These are phyloP conservation scores for Kodamaea neixiangensis DNA, from an alignment of 805 yeast species.

Conservation along the genomic window DNA sequence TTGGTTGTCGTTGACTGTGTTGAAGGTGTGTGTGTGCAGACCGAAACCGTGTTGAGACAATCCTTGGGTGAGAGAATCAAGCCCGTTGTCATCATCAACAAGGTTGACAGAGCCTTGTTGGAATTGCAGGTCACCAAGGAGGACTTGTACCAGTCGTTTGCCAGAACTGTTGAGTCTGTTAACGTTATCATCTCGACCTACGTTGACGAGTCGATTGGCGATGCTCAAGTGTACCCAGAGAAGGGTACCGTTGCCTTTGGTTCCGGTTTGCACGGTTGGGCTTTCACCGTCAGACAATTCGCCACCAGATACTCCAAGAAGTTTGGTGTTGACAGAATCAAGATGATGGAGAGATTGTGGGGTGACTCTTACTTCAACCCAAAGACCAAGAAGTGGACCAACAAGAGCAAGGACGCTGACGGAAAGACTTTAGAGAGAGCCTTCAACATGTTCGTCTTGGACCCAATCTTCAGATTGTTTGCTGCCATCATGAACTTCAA, in stretches of 20 bases:
- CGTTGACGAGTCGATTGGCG: slow-evolving; percentile 88
- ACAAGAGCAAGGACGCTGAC: slow-evolving; percentile 91
- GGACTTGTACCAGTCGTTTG: slow-evolving; percentile 96
- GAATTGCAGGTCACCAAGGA: slow-evolving; percentile 99
- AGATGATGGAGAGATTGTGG: slow-evolving; percentile 99
- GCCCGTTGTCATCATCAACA: slow-evolving; percentile 98
- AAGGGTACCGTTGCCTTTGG: slow-evolving; percentile 99
- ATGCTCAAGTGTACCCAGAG: slow-evolving; percentile 98
- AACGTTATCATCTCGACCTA: slow-evolving; percentile 97
- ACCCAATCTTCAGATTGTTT: slow-evolving; percentile 98
- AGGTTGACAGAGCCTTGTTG: slow-evolving; percentile 98
- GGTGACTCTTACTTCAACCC: slow-evolving; percentile 99
- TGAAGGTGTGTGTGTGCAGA: slow-evolving; percentile 99
- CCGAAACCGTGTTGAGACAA: slow-evolving; percentile 99
- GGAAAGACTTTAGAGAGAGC: slow-evolving; percentile 98
- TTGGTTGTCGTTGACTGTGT: slow-evolving; percentile 98
- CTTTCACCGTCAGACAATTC: slow-evolving; percentile 98
- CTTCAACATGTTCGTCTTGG: slow-evolving; percentile 98
- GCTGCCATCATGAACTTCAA: slow-evolving; percentile 98
- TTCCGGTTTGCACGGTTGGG: slow-evolving; percentile 99
- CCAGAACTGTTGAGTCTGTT: slow-evolving; percentile 99
- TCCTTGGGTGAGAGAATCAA: slow-evolving; percentile 98
- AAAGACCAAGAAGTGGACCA: slow-evolving; percentile 99
- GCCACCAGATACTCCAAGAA: slow-evolving; percentile 98
- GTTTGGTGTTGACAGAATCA: slow-evolving; percentile 96